These are phyloP conservation scores for Mallotus repandus DNA, from an alignment of 441 rosid genomes.

Conservation along the genomic window DNA sequence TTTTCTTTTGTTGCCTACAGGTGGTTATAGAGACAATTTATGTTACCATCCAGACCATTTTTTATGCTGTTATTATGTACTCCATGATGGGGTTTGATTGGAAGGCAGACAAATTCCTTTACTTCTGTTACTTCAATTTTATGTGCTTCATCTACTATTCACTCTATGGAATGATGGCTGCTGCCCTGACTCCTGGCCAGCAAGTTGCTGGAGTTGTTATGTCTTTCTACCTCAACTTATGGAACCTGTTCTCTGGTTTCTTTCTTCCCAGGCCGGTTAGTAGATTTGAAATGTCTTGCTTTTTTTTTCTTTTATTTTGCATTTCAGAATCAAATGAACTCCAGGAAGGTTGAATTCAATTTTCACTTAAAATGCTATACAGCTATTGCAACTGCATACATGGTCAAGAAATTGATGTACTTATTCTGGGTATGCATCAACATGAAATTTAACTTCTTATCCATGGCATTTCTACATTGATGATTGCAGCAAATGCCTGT, in stretches of 20 bases:
- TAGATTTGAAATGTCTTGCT: not conserved
- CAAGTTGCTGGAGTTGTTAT: conserved; percentile 58
- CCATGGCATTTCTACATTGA: not conserved
- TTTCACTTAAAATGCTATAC: not conserved
- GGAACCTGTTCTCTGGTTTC: conserved; percentile 75
- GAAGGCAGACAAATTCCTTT: conserved; percentile 40
- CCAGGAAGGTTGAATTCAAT: not conserved
- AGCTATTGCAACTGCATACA: no score
- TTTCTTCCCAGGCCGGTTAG: conserved; percentile 56
- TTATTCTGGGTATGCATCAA: no score
- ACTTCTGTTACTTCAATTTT: conserved; percentile 58
- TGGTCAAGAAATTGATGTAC: no score
- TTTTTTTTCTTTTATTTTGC: not conserved
- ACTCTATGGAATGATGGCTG: conserved; percentile 76
- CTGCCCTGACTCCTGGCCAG: conserved; percentile 63
- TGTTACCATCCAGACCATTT: conserved; percentile 50
- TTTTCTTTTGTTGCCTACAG: conserved; percentile 32
- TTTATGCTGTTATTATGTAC: conserved; percentile 47
- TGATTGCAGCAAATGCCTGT: conserved; percentile 45
- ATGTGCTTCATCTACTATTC: conserved; percentile 65
- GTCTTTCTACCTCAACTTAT: conserved; percentile 60
- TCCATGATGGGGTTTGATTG: conserved; percentile 57
- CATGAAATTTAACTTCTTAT: no score
- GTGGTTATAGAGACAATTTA: conserved; percentile 55
- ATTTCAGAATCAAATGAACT: not conserved